Conservation (phyloP, 176 grass and related monocot genomes). For the maize (Zea mays) region Zm-B73-REFERENCE-NAM-5.0 NC_050103.1:98123001-98123500, state of each 20-base stretch:
- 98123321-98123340: slow-evolving; percentile 56
- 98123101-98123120: slow-evolving; percentile 1
- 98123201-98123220: slow-evolving; percentile 1
- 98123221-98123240: slow-evolving; percentile 34
- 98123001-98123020: too few species aligned
- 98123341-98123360: slow-evolving; percentile 60
- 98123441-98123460: slow-evolving; percentile 26
- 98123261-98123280: slow-evolving; percentile 29
- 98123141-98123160: slow-evolving; percentile 25
- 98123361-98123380: slow-evolving; percentile 69
- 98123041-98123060: not conserved
- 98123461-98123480: slow-evolving; percentile 65
- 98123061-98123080: slow-evolving; percentile 17
- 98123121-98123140: slow-evolving; percentile 23
- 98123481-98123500: slow-evolving; percentile 85
- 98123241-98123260: slow-evolving; percentile 31
- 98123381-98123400: slow-evolving; percentile 69
- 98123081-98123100: not conserved
- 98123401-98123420: slow-evolving; percentile 34
- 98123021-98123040: not conserved
- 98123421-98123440: slow-evolving; percentile 13
- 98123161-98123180: slow-evolving; percentile 26
- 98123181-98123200: slow-evolving; percentile 24
- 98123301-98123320: slow-evolving; percentile 79
- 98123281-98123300: slow-evolving; percentile 50